Evolutionary conservation across 2,329 filamentous ascomycete genomes (phyloP).

Genomic region (Macroventuria anomochaeta): DNA sequence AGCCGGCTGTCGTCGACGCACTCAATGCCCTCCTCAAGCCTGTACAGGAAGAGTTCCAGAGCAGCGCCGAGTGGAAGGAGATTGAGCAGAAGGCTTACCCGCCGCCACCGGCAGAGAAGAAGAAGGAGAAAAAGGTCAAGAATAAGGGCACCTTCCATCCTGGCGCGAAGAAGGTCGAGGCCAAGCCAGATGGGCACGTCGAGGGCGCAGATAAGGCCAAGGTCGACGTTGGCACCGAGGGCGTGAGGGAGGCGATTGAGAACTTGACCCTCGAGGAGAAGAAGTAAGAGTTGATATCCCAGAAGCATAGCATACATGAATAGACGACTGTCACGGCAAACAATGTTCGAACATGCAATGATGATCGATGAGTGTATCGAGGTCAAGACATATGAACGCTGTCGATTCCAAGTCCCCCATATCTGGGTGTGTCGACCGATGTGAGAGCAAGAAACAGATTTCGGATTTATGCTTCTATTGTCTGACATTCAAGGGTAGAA

Average conservation of each 20-base stretch:
- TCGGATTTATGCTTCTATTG: no score
- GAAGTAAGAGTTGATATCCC: slow-evolving; percentile 7
- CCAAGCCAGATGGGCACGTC: slow-evolving; percentile 55
- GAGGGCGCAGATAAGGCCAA: slow-evolving; percentile 52
- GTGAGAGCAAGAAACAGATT: no score
- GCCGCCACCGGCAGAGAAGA: slow-evolving; percentile 63
- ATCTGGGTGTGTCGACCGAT: no score
- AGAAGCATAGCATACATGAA: no score
- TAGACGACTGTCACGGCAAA: no score
- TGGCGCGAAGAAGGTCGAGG: slow-evolving; percentile 44
- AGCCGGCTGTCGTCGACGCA: slow-evolving; percentile 78
- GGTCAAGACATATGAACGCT: no score
- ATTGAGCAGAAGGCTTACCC: slow-evolving; percentile 83
- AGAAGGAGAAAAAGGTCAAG: slow-evolving; percentile 76
- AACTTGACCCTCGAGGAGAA: slow-evolving; percentile 43
- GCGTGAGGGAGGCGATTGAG: slow-evolving; percentile 43
- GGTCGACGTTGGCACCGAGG: slow-evolving; percentile 51
- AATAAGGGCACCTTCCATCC: slow-evolving; percentile 74
- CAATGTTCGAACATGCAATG: no score
- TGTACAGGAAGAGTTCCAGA: slow-evolving; percentile 75
- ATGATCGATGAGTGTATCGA: no score
- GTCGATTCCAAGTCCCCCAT: no score
- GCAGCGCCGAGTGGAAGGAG: slow-evolving; percentile 79
- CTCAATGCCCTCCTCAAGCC: slow-evolving; percentile 77
- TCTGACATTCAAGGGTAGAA: no score